Base-by-base conservation (phyloP, 352 stramenopile genomes). In the Pythium brassicae region DNA sequence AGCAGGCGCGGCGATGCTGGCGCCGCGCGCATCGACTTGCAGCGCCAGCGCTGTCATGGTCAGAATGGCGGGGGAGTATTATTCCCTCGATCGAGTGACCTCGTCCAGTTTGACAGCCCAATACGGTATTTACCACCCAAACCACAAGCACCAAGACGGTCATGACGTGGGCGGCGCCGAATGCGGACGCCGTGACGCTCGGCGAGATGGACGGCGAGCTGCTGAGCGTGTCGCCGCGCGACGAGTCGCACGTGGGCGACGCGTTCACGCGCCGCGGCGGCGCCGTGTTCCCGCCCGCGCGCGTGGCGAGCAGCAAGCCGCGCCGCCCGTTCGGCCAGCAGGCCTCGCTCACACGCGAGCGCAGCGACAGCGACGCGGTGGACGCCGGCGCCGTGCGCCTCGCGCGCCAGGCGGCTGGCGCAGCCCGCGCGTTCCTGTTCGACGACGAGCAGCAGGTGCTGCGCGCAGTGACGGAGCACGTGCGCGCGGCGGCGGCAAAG, bases 131-230 rank as follows among this genome's bases (percentile, higher is more conserved):
- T 39, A 15, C 46, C 46, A 52, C 46, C 32, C 29, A 8, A 12
- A 26, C 22, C 19, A 37, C 40, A 46, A 40, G 12, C 46, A 32
- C 37, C 12, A 20, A 44, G 9, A 9, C 17, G 57, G 47, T 3
- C 17, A 87, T 88, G 76, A 73, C 71, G 58, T 92, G 82, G 82
- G 59, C 76, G 10, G 67, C 87, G 52, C 82, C 82, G 20, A 72
- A 66, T n/a, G 51, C 54, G 26, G 77, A 88, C 53, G 73, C 82
- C 47, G 80, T 90, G 72, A 90, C 83, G 63, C 69, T 92, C 19
- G 83, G 83, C 11, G 83, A 92, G 66, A 73, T 89, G 46, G 62
- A 76, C 53, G 76, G 80, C 34, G 80, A 89, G 69, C 69, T 92
- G 37, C 83, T 87, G 63, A 89, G 77, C 60, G 75, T 90, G 20